Evolutionary conservation across 2,329 filamentous ascomycete genomes (phyloP), one percentile per base, ranked within the genome.

Genomic region (Fusarium temperatum): DNA sequence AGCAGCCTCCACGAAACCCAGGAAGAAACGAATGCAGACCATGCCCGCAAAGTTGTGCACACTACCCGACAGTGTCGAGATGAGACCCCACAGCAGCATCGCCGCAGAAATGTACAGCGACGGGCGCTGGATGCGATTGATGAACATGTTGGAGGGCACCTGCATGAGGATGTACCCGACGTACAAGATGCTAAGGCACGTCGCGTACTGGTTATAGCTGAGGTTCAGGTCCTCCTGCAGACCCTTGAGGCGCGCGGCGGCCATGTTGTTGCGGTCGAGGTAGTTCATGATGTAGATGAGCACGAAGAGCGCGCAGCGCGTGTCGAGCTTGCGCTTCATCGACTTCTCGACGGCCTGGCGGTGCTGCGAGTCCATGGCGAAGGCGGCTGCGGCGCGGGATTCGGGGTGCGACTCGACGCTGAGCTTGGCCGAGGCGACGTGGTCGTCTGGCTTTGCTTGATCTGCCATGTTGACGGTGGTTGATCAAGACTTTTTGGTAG

Each of bases 221-320:
- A 93, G 83, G 4, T 84, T 79, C 28, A 93, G 82, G 58, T 93
- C 91, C 14, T 85, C 84, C 64, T 92, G 88, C 26, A 94, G 83
- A 11, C 91, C 91, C 78, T 90, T 89, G 59, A 93, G 85, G 28
- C 89, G 87, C 3, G 92, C 92, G 2, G 90, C 87, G 5, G 90
- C 90, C 71, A 93, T 92, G 80, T 93, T 92, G 79, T 92, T 92
- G 41, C 90, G 85, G 76, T 92, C 90, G 36, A 91, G 85, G 80
- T 93, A 94, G 82, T 94, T 94, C 81, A 84, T 86, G 79, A 94
- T 93, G 78, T 94, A 94, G 84, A 94, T 93, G 73, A 94, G 80
- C 54, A 94, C 89, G 65, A 94, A 88, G 75, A 93, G 88, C 84
- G 80, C 91, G 84, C 80, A 94, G 68, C 92, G 87, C 26, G 87